Evolutionary conservation across 352 stramenopile genomes (phyloP).

Genomic region (Phytophthora tubulina): DNA sequence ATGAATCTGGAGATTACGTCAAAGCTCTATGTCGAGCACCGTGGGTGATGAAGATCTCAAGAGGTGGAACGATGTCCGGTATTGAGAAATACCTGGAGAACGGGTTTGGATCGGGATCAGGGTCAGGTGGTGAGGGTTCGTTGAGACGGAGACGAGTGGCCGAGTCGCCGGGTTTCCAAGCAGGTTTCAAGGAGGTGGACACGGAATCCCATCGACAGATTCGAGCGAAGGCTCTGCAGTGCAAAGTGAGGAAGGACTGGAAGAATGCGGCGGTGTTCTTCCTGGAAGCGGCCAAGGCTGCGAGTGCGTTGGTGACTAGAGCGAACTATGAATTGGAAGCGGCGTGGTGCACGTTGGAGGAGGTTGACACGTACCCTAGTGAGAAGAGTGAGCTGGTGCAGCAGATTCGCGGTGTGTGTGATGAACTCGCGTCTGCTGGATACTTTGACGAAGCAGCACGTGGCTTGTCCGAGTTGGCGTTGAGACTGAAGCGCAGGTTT

Average conservation of each 20-base stretch:
- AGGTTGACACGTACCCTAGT: conserved; percentile 50
- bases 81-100: conserved; percentile 60
- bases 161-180: conserved; percentile 13
- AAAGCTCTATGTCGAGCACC: conserved; percentile 56
- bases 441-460: conserved; percentile 80
- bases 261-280: conserved; percentile 63
- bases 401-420: conserved; percentile 61
- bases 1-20: conserved; percentile 52
- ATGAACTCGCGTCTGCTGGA: conserved; percentile 61
- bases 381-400: conserved; percentile 49
- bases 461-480: conserved; percentile 63
- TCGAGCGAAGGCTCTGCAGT: conserved; percentile 68
- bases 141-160: conserved; percentile 26
- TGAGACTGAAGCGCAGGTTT: conserved; percentile 73
- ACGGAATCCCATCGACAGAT: conserved; percentile 60
- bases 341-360: conserved; percentile 73
- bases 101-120: conserved; percentile 10
- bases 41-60: conserved; percentile 61
- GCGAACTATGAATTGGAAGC: conserved; percentile 72
- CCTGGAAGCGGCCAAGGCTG: conserved; percentile 54
- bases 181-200: conserved; percentile 18
- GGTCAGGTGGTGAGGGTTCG: conserved; percentile 11
- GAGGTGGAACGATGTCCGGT: conserved; percentile 59
- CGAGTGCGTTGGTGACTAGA: conserved; percentile 48
- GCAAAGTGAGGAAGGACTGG: conserved; percentile 80